Conservation (phyloP, 2,329 filamentous ascomycete species). For the Colletotrichum noveboracense region DNA sequence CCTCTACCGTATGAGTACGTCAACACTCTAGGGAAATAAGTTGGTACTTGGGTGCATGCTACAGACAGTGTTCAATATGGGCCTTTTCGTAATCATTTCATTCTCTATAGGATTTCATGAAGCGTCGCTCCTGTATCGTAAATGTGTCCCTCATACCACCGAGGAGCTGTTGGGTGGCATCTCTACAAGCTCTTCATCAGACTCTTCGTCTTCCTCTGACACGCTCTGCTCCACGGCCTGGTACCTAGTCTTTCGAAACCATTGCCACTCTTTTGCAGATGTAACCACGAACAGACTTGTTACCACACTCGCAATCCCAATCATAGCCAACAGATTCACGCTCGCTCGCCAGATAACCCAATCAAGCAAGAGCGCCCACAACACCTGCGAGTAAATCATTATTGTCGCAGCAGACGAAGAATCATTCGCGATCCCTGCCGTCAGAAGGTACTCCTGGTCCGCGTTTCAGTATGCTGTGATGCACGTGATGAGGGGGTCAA, state of each 20-base stretch:
- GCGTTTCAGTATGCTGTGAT: neutral
- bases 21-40: fast-evolving
- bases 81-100: neutral
- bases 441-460: neutral
- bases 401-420: neutral
- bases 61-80: fast-evolving
- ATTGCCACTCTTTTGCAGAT: slow-evolving; percentile 5
- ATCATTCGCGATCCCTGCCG: slow-evolving; percentile 1
- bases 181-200: neutral
- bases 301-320: slow-evolving; percentile 1
- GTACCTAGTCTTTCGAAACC: neutral
- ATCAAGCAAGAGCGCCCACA: slow-evolving; percentile 1
- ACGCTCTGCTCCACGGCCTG: neutral
- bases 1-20: neutral
- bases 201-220: neutral
- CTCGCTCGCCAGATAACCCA: neutral
- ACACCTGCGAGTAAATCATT: slow-evolving; percentile 10
- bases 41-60: neutral
- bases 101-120: neutral
- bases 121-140: neutral
- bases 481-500: neutral
- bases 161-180: neutral
- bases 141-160: neutral
- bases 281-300: neutral
- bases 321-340: neutral